Conservation (phyloP, 2,329 filamentous ascomycete genomes). For the Penicillium sp. region DNA sequence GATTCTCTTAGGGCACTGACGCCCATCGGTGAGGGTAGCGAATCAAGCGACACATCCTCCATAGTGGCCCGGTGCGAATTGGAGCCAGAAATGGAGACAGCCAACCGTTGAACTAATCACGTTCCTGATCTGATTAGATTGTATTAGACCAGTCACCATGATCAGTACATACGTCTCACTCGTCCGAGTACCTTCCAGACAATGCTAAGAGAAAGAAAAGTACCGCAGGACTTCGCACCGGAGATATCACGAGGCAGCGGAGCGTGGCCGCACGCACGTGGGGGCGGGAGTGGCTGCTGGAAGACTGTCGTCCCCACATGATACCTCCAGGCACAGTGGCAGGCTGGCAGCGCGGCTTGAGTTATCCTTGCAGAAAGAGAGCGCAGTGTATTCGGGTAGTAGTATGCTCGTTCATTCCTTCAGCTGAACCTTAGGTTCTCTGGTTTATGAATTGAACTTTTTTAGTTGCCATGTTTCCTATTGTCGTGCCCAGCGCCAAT, state of each 20-base stretch:
- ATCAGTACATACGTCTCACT: background rate
- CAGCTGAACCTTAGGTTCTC: too few relatives aligned
- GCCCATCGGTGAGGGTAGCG: conserved; percentile 13
- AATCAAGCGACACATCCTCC: conserved; percentile 6
- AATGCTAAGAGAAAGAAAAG: background rate
- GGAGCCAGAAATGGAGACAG: background rate
- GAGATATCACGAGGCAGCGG: conserved; percentile 9
- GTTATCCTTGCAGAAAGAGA: too few relatives aligned
- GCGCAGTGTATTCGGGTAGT: too few relatives aligned
- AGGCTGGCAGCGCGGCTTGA: too few relatives aligned
- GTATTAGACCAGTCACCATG: background rate
- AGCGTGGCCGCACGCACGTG: conserved; percentile 12
- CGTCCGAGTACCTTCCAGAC: background rate
- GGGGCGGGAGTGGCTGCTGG: conserved; percentile 6
- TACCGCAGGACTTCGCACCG: conserved; percentile 21
- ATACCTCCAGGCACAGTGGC: too few relatives aligned
- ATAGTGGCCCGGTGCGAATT: background rate
- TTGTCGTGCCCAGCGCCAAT: too few relatives aligned
- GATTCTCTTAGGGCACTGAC: conserved; percentile 34
- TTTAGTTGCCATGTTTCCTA: too few relatives aligned
- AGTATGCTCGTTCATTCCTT: too few relatives aligned
- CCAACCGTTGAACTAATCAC: background rate
- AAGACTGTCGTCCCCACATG: background rate
- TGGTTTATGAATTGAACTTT: too few relatives aligned
- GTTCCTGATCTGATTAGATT: background rate